phyloP scores from a whole-genome alignment of 164 flowering plant genomes.

The Euptelea pleiosperma region DNA sequence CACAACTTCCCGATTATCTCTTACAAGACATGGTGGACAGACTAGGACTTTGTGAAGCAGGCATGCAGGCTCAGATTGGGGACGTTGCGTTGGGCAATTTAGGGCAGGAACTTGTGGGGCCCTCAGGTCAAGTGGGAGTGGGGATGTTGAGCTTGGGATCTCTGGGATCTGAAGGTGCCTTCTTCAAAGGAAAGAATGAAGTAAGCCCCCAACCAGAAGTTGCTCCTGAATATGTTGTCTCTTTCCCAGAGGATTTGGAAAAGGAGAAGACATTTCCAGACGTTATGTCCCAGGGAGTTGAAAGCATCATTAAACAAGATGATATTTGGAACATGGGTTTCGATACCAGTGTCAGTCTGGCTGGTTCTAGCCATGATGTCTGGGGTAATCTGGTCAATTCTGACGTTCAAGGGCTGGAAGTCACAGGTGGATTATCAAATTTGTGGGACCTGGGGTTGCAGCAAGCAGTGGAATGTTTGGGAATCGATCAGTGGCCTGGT shows the following conservation, averaged over 20 bases:
- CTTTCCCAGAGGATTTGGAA: conserved; percentile 46
- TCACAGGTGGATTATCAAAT: conserved; percentile 36
- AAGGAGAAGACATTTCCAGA: conserved; percentile 32
- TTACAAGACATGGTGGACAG: conserved; percentile 30
- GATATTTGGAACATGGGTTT: conserved; percentile 55
- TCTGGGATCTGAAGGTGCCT: conserved; percentile 16
- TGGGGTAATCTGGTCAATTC: conserved; percentile 41
- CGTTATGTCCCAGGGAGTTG: conserved; percentile 30
- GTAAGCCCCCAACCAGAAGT: conserved; percentile 22
- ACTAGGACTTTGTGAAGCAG: conserved; percentile 24
- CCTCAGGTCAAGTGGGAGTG: conserved; percentile 21
- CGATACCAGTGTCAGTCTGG: conserved; percentile 29
- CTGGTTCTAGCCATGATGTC: conserved; percentile 42
- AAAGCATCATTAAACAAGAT: conserved; percentile 35
- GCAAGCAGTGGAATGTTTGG: conserved; percentile 40
- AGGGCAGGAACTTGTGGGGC: conserved; percentile 21
- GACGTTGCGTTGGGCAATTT: conserved; percentile 24
- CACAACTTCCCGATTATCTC: conserved; percentile 23
- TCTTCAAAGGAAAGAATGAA: conserved; percentile 35
- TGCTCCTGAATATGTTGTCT: conserved; percentile 28
- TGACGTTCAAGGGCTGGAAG: conserved; percentile 41
- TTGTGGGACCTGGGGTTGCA: conserved; percentile 52
- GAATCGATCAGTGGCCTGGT: conserved; percentile 37
- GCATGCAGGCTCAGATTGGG: conserved; percentile 22
- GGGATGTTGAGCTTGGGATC: conserved; percentile 17